Evolutionary conservation across 2,329 filamentous ascomycete genomes (phyloP).

Genomic region (Endoconidiophora laricicola): DNA sequence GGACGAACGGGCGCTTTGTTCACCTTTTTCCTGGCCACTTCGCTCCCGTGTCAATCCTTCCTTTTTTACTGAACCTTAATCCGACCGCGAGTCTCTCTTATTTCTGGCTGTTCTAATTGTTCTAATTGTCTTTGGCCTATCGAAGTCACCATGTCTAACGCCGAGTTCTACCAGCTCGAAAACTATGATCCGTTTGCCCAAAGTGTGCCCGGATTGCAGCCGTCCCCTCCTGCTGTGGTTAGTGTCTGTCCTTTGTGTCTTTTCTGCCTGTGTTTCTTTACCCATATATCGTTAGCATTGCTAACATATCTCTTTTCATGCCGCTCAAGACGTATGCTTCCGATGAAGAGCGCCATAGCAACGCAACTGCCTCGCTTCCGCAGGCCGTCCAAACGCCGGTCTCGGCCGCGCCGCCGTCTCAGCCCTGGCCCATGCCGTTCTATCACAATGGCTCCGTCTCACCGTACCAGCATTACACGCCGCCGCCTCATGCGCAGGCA

Average conservation of each 20-base stretch:
- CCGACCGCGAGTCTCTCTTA: not conserved
- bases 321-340: not conserved
- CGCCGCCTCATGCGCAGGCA: too few species aligned
- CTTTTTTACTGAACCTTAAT: not conserved
- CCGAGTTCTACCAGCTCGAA: slow-evolving; percentile 9
- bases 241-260: not conserved
- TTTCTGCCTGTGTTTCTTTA: not conserved
- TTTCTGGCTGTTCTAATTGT: not conserved
- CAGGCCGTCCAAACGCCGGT: not conserved
- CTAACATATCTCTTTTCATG: slow-evolving; percentile 3
- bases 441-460: too few species aligned
- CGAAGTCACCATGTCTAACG: slow-evolving; percentile 7
- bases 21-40: too few species aligned
- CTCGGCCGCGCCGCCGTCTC: too few species aligned
- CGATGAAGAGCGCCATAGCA: not conserved
- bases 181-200: slow-evolving; percentile 11
- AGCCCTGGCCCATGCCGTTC: too few species aligned
- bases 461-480: too few species aligned
- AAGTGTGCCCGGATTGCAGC: not conserved
- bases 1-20: too few species aligned
- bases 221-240: slow-evolving; percentile 3
- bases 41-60: too few species aligned
- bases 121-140: not conserved
- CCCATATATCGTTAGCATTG: not conserved
- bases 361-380: not conserved